Base-by-base conservation (phyloP, 371 early-diverging fungal genomes). In the Blakeslea trispora region DNA sequence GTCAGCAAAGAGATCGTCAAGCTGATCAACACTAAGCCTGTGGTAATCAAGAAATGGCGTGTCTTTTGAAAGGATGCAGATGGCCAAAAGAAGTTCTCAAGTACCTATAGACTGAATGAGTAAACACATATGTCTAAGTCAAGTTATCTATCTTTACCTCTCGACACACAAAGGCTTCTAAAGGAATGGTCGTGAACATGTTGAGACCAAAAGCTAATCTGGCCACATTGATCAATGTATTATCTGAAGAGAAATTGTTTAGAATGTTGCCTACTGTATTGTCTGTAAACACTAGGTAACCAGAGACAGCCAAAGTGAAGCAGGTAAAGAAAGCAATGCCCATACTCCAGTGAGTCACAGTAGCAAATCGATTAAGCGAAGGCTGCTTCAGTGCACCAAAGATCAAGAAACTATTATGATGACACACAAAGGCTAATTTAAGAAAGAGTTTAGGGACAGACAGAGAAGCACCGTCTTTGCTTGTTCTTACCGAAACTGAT, bases 401-500 rank as follows among this genome's bases (percentile, higher is more conserved):
- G 39, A 91, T 92, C 55, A 90, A 64, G 55, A 92, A 89, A 34
- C 86, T 86, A 66, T 90, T 92, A 68, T 92, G 92, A 64, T 92
- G 91, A 57, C 91, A 92, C 14, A 92, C 92, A 71, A 91, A 90
- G 1, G 92, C 87, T 86, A 58, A 1, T 24, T 50, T n/a, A n/a
- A n/a, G n/a, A n/a, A n/a, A n/a, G n/a, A n/a, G n/a, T n/a, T n/a
- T n/a, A n/a, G n/a, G n/a, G n/a, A n/a, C n/a, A n/a, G n/a, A n/a
- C n/a, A n/a, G n/a, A n/a, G n/a, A n/a, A n/a, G n/a, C n/a, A n/a
- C n/a, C n/a, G n/a, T n/a, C n/a, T n/a, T n/a, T 17, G 41, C 15
- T 19, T 42, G 49, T 15, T 23, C 62, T 64, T 75, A 87, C 87
- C 92, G 77, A 92, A 92, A 56, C 90, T 88, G 18, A 92, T 91